phyloP scores from a whole-genome alignment of 2,329 filamentous ascomycete species.

The Ophiostoma australiae region DNA sequence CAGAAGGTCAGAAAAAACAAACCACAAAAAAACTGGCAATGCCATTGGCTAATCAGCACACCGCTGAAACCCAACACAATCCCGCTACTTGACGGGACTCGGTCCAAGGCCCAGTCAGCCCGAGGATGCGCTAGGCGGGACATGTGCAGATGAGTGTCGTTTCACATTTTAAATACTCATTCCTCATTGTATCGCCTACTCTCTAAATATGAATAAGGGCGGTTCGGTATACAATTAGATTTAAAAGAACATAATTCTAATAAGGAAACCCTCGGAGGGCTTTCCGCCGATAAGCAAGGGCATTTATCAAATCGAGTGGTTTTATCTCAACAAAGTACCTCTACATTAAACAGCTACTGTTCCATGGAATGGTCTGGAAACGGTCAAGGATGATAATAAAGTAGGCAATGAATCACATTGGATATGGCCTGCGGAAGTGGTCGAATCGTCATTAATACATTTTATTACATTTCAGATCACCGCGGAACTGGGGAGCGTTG shows the following conservation, averaged over 20 bases:
- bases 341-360: no score
- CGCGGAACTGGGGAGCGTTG: slow-evolving; percentile 11
- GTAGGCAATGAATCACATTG: background rate
- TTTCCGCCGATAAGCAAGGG: no score
- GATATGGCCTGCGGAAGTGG: background rate
- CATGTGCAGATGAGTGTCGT: background rate
- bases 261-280: no score
- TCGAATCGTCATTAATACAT: no score
- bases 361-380: no score
- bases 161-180: background rate
- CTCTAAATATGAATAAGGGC: no score
- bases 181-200: background rate
- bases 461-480: background rate
- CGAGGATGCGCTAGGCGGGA: background rate
- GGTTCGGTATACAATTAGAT: no score
- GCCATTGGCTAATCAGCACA: background rate
- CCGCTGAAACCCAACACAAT: background rate
- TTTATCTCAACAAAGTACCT: no score
- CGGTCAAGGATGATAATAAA: no score
- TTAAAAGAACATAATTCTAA: no score
- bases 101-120: background rate
- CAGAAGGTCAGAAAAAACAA: background rate
- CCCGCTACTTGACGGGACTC: background rate
- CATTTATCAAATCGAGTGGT: no score
- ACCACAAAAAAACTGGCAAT: background rate